These are phyloP conservation scores for Alternaria conjuncta DNA, from an alignment of 2,329 filamentous ascomycete species.

Conservation along the genomic window DNA sequence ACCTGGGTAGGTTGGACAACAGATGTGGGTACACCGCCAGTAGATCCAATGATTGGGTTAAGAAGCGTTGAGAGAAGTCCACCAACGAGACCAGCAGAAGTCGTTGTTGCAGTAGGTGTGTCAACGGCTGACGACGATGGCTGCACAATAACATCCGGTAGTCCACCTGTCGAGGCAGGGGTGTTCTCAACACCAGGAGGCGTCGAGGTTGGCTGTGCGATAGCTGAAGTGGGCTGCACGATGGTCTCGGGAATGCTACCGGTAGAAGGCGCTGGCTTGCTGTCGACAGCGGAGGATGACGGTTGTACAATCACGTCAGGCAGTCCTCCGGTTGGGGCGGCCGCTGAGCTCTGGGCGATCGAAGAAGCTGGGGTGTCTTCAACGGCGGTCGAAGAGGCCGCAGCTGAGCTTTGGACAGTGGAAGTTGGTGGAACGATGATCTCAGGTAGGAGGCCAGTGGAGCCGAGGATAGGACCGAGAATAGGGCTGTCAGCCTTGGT, in stretches of 20 bases:
- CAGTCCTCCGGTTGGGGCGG: constrained; percentile 1
- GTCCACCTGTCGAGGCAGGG: constrained; percentile 5
- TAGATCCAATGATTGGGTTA: constrained; percentile 25
- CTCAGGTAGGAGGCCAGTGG: constrained; percentile 10
- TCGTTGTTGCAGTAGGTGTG: background rate
- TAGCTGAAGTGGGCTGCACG: constrained; percentile 12
- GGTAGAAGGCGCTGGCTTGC: constrained; percentile 21
- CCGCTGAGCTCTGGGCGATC: background rate
- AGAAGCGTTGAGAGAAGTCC: constrained; percentile 18
- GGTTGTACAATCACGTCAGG: constrained; percentile 11
- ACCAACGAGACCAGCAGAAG: constrained; percentile 6
- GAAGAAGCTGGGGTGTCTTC: background rate
- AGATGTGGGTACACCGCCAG: constrained; percentile 25
- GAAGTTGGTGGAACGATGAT: constrained; percentile 12
- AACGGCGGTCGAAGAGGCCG: background rate
- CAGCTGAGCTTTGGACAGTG: background rate
- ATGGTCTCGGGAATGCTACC: constrained; percentile 31
- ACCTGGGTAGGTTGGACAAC: constrained; percentile 26
- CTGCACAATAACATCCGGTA: constrained; percentile 7
- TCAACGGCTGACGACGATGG: constrained; percentile 7
- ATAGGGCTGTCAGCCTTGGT: background rate
- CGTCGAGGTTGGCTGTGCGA: background rate
- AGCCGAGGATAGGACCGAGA: constrained; percentile 2
- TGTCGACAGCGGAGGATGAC: background rate
- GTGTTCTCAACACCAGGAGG: background rate